phyloP scores from a whole-genome alignment of 1,284 basidiomycete genomes.

The Neolentinus lepideus region DNA sequence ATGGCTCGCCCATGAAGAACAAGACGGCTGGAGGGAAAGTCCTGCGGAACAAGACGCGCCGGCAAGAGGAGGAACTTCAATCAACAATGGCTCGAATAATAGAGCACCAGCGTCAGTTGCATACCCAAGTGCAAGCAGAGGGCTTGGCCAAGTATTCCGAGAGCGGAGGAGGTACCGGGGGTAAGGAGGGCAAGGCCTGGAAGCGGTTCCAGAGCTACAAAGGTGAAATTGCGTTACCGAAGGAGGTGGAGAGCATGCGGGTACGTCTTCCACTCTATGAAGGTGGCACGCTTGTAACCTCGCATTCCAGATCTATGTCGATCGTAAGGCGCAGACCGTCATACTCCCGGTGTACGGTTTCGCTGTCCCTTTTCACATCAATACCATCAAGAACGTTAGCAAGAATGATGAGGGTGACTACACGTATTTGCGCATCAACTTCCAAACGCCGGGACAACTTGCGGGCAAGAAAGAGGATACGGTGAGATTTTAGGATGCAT shows the following conservation, averaged over 20 bases:
- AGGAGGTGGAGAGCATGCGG: slow-evolving; percentile 67
- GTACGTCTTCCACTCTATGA: slow-evolving; percentile 37
- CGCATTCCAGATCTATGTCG: slow-evolving; percentile 72
- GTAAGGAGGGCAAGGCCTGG: slow-evolving; percentile 87
- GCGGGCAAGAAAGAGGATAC: slow-evolving; percentile 99
- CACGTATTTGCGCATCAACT: slow-evolving; percentile 95
- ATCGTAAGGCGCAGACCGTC: slow-evolving; percentile 86
- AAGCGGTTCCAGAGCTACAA: slow-evolving; percentile 97
- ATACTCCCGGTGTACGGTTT: slow-evolving; percentile 93
- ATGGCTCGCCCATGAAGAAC: slow-evolving; percentile 51
- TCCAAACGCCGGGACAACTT: slow-evolving; percentile 96
- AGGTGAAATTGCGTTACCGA: slow-evolving; percentile 85
- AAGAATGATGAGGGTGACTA: slow-evolving; percentile 97
- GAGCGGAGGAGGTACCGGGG: slow-evolving; percentile 58
- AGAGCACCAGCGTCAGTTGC: slow-evolving; percentile 86
- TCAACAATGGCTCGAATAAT: slow-evolving; percentile 68
- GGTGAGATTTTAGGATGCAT: slow-evolving; percentile 32
- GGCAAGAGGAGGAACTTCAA: slow-evolving; percentile 73
- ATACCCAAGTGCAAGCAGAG: slow-evolving; percentile 71
- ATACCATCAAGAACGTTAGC: slow-evolving; percentile 96
- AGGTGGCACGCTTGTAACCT: slow-evolving; percentile 6
- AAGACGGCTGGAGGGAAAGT: slow-evolving; percentile 80
- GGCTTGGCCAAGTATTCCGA: slow-evolving; percentile 84
- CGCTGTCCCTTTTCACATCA: slow-evolving; percentile 97
- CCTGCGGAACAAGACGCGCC: slow-evolving; percentile 77